These are phyloP conservation scores for Fusarium tuaranense DNA, from an alignment of 2,329 filamentous ascomycete genomes.

Conservation along the genomic window DNA sequence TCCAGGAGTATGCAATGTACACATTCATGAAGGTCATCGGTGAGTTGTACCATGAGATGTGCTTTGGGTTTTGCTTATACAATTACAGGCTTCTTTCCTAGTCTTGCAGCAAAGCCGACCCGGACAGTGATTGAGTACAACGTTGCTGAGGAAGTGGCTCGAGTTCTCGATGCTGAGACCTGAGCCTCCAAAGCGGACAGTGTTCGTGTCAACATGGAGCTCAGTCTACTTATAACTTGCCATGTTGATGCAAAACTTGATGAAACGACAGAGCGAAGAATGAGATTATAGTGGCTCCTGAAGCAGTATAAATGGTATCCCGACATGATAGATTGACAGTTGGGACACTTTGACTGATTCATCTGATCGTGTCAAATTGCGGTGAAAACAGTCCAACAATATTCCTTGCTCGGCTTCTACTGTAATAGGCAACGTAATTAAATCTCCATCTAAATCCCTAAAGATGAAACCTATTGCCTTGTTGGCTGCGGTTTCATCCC, in stretches of 20 bases:
- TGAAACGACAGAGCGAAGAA: neutral
- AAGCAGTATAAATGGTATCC: neutral
- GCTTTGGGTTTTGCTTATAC: neutral
- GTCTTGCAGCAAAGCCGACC: neutral
- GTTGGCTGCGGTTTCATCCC: neutral
- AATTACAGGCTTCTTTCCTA: slow-evolving; percentile 3
- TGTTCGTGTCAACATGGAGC: neutral
- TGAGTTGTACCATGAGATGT: neutral
- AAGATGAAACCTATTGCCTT: neutral
- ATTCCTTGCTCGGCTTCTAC: neutral
- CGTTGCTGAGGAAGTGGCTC: slow-evolving; percentile 5
- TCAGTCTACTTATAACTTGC: neutral
- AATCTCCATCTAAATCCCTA: neutral
- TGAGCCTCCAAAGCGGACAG: neutral
- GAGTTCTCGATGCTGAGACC: neutral
- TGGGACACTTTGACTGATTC: neutral
- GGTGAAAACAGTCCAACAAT: neutral
- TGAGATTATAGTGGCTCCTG: no score
- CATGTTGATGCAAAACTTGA: neutral
- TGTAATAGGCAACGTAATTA: neutral
- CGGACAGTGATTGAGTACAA: slow-evolving; percentile 11
- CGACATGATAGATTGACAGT: neutral
- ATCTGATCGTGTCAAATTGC: neutral
- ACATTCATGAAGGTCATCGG: slow-evolving; percentile 21
- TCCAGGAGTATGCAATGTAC: slow-evolving; percentile 26